A percentile compares a stretch with the other conserved stretches of the same genome.
phyloP scores from a whole-genome alignment of 2,329 filamentous ascomycete species.

The Epichloe gansuensis region DNA sequence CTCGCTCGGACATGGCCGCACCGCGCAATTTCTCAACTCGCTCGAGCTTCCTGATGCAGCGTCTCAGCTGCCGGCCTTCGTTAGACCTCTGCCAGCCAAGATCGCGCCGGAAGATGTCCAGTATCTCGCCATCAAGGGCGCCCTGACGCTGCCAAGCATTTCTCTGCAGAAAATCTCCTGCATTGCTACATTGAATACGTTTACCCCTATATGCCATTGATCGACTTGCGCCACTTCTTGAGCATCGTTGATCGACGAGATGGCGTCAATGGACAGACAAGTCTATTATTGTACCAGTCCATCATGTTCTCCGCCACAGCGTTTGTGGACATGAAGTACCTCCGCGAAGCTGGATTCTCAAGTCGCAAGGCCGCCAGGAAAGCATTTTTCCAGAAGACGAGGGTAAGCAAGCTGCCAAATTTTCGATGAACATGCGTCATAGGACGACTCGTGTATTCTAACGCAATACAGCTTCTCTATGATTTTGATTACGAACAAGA shows the following conservation, averaged over 20 bases:
- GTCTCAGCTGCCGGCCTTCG: conserved; percentile 50
- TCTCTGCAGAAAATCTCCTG: conserved; percentile 69
- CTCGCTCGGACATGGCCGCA: conserved; percentile 25
- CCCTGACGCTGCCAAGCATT: conserved; percentile 60
- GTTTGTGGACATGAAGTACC: conserved; percentile 68
- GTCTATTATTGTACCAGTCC: conserved; percentile 80
- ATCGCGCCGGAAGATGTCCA: conserved; percentile 72
- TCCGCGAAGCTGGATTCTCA: conserved; percentile 65
- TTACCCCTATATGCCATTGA: conserved; percentile 83
- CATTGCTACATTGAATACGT: conserved; percentile 80
- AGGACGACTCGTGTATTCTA: conserved; percentile 7
- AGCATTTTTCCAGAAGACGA: conserved; percentile 77
- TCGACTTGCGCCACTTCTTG: conserved; percentile 55
- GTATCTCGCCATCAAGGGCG: conserved; percentile 76
- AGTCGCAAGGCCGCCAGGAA: conserved; percentile 74
- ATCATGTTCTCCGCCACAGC: conserved; percentile 90
- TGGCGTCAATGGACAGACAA: conserved; percentile 59
- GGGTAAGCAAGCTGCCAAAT: conserved; percentile 40
- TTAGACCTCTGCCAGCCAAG: conserved; percentile 66
- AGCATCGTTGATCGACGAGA: conserved; percentile 51
- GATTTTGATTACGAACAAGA: conserved; percentile 94
- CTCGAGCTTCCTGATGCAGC: conserved; percentile 34
- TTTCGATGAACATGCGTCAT: background rate
- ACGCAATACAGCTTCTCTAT: conserved; percentile 55
- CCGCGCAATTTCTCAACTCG: conserved; percentile 32